phyloP scores from a whole-genome alignment of 106 monocot genomes.

The Iris macrosiphon region DNA sequence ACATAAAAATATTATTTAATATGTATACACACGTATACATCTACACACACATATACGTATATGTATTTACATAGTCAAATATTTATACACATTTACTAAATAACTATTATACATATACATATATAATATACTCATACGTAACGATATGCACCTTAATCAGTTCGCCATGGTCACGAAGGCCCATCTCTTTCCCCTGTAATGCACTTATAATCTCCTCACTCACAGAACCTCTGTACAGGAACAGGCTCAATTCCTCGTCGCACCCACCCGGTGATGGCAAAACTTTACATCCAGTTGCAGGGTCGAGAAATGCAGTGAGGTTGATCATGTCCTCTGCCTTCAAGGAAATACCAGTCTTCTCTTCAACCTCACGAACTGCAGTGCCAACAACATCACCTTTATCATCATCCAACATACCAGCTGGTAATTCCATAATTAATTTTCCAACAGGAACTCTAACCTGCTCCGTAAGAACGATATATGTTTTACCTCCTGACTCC shows the following conservation, averaged over 20 bases:
- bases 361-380: constrained; percentile 98
- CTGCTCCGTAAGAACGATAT: constrained; percentile 94
- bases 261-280: constrained; percentile 47
- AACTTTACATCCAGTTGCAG: constrained; percentile 35
- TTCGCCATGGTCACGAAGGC: constrained; percentile 85
- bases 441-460: constrained; percentile 96
- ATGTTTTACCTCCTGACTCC: constrained; percentile 50
- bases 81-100: too few relatives aligned
- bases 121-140: too few relatives aligned
- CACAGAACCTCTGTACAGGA: constrained; percentile 59
- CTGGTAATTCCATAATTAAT: constrained; percentile 81
- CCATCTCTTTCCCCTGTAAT: constrained; percentile 79
- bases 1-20: too few relatives aligned
- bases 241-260: constrained; percentile 89
- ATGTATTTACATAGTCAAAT: too few relatives aligned
- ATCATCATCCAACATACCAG: constrained; percentile 93
- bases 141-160: constrained; percentile 81
- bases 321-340: constrained; percentile 72
- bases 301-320: constrained; percentile 88
- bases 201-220: constrained; percentile 40
- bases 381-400: constrained; percentile 73
- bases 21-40: too few relatives aligned
- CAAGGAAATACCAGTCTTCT: constrained; percentile 78
- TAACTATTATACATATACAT: too few relatives aligned
- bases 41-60: too few relatives aligned